These are phyloP conservation scores for Talaromyces sp. DNA, from an alignment of 2,329 filamentous ascomycete species.

Conservation along the genomic window DNA sequence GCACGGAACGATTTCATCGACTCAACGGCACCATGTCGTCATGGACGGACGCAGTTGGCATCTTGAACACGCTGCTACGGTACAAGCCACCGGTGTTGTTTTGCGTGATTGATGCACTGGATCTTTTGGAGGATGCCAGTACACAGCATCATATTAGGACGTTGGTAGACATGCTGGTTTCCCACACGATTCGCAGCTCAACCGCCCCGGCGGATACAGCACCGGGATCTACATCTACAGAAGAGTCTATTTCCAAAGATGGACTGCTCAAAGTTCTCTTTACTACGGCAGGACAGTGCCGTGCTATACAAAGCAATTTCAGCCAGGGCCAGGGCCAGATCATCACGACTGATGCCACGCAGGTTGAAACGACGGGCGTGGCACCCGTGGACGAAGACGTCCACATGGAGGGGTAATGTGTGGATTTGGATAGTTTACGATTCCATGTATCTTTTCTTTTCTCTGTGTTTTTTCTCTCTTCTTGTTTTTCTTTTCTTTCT, in stretches of 20 bases:
- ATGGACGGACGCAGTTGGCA: slow-evolving; percentile 30
- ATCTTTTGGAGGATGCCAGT: slow-evolving; percentile 22
- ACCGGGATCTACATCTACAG: slow-evolving; percentile 13
- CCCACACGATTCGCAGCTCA: slow-evolving; percentile 17
- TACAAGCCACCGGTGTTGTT: slow-evolving; percentile 31
- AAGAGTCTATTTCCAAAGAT: slow-evolving; percentile 9
- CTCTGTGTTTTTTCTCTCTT: no score
- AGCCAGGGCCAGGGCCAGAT: slow-evolving; percentile 3
- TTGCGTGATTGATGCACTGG: slow-evolving; percentile 31
- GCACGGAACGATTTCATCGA: slow-evolving; percentile 27
- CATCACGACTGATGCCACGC: slow-evolving; percentile 2
- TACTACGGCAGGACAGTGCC: slow-evolving; percentile 22
- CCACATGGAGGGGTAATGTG: background rate
- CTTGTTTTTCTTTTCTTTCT: background rate
- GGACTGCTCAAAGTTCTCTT: slow-evolving; percentile 32
- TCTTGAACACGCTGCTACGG: slow-evolving; percentile 30
- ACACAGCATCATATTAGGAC: slow-evolving; percentile 29
- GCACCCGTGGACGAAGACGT: background rate
- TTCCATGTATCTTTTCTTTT: background rate
- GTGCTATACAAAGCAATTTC: slow-evolving; percentile 3
- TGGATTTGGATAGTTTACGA: background rate
- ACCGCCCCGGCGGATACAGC: background rate
- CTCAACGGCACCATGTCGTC: slow-evolving; percentile 28
- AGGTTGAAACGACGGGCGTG: background rate
- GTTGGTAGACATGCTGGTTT: slow-evolving; percentile 26